Conservation (phyloP, 2,329 filamentous ascomycete species). For the Microsporum audouinii region DNA sequence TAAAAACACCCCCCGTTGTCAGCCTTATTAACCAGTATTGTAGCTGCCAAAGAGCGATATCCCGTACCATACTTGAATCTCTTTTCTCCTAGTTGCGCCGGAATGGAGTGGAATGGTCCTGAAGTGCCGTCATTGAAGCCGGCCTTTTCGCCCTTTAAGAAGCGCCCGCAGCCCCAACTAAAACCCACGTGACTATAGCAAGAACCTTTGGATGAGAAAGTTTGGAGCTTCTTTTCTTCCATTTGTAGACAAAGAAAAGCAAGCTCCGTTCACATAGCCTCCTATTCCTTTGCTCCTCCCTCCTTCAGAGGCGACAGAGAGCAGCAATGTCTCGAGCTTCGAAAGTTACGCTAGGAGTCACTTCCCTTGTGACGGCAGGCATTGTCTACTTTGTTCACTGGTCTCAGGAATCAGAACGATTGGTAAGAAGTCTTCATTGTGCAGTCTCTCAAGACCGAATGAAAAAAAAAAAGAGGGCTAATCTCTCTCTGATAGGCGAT, state of each 20-base stretch:
- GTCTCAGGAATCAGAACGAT: slow-evolving; percentile 71
- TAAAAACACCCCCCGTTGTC: background rate
- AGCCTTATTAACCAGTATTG: background rate
- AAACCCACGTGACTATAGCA: background rate
- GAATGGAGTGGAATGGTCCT: background rate
- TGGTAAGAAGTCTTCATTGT: slow-evolving; percentile 43
- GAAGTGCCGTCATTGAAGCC: slow-evolving; percentile 1
- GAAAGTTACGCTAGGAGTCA: slow-evolving; percentile 70
- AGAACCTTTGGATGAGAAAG: background rate
- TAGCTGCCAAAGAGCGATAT: background rate
- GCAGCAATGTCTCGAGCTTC: slow-evolving; percentile 72
- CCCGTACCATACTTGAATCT: slow-evolving; percentile 7
- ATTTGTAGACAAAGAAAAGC: background rate
- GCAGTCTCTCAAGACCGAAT: background rate
- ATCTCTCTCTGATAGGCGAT: slow-evolving; percentile 51
- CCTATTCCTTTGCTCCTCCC: background rate
- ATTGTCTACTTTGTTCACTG: slow-evolving; percentile 83
- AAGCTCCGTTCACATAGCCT: background rate
- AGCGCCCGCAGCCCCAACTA: background rate
- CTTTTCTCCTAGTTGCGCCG: background rate
- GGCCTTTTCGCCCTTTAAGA: background rate
- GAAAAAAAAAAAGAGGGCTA: background rate
- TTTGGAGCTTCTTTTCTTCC: background rate
- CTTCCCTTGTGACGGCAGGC: slow-evolving; percentile 60
- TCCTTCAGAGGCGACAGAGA: background rate